Evolutionary conservation across 805 yeast genomes (phyloP).

Genomic region (Ogataea dorogensis): DNA sequence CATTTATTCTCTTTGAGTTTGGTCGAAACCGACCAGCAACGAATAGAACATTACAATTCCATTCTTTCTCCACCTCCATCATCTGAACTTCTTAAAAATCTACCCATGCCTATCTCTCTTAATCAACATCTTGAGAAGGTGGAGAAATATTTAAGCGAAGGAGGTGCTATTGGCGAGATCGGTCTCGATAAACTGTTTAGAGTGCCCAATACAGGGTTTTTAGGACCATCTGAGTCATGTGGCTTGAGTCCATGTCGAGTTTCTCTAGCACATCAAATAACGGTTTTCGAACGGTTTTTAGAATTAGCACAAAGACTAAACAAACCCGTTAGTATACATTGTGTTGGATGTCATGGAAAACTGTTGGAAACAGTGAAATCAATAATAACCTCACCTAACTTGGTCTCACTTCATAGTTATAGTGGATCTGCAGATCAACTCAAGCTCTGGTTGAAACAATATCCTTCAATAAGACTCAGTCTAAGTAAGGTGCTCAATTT

Average conservation of each 20-base stretch:
- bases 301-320: constrained; percentile 47
- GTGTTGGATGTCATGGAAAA: constrained; percentile 75
- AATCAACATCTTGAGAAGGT: constrained; percentile 35
- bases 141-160: constrained; percentile 28
- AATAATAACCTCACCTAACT: constrained; percentile 29
- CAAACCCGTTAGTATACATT: constrained; percentile 72
- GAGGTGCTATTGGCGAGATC: constrained; percentile 74
- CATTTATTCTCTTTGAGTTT: constrained; percentile 53
- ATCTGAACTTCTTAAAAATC: constrained; percentile 37
- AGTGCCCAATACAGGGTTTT: constrained; percentile 59
- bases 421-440: constrained; percentile 79
- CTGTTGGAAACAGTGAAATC: constrained; percentile 44
- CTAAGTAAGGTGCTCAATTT: constrained; percentile 31
- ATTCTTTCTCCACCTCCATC: constrained; percentile 47
- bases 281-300: constrained; percentile 50
- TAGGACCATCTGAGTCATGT: constrained; percentile 32
- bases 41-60: constrained; percentile 55
- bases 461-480: constrained; percentile 38
- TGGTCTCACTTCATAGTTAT: constrained; percentile 75
- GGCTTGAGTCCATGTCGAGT: constrained; percentile 44
- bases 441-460: constrained; percentile 41
- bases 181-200: constrained; percentile 81
- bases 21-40: constrained; percentile 13
- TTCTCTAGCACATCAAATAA: constrained; percentile 61
- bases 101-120: constrained; percentile 64